Base-by-base conservation (phyloP, 257 asterid genomes). In the Pogostemon cablin region DNA sequence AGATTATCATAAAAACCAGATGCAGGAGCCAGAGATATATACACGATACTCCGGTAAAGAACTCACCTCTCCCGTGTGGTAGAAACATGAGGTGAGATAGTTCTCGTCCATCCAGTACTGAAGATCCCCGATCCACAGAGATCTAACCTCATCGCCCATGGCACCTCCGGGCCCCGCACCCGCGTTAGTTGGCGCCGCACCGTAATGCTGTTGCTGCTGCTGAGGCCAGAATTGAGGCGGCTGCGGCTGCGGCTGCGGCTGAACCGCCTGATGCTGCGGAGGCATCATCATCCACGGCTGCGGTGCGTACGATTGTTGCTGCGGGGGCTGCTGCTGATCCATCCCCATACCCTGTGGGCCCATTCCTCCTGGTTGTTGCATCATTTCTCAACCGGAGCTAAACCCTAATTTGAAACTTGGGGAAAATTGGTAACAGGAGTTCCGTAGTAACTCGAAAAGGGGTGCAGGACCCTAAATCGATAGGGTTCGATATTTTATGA, bases 91-190 rank as follows among this genome's bases (percentile, higher is more conserved):
- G 35, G 73, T 67, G 43, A 91, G 88, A 71, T 87, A 91, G 78
- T 61, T 84, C 82, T 91, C 97, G 65, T 91, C 97, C 97, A 91
- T 91, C 95, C 95, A 91, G 75, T 75, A 83, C 89, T 88, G 96
- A 72, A 91, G 90, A 67, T 91, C 96, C 42, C 97, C 97, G 79
- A 91, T 86, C 97, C 97, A 91, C 9, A 91, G 90, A 46, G 93
- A 79, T 47, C 92, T 84, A 72, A 89, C 64, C 84, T 91, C 97
- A 9, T 84, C 81, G 7, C 88, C 50, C 35, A 80, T 80, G 32
- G 66, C 84, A n/a, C 60, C 50, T 3, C 68, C 78, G 20, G 59
- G 68, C 12, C 74, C 67, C 1, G 76, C 65, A 1, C 73, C 62
- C 9, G 72, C 75, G 62, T 63, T 78, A 4, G 81, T 3, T 11